Percentiles rank a stretch among this genome's conserved stretches.
Conservation (phyloP, 305 asterid genomes). For the Plantago lanceolata region DNA sequence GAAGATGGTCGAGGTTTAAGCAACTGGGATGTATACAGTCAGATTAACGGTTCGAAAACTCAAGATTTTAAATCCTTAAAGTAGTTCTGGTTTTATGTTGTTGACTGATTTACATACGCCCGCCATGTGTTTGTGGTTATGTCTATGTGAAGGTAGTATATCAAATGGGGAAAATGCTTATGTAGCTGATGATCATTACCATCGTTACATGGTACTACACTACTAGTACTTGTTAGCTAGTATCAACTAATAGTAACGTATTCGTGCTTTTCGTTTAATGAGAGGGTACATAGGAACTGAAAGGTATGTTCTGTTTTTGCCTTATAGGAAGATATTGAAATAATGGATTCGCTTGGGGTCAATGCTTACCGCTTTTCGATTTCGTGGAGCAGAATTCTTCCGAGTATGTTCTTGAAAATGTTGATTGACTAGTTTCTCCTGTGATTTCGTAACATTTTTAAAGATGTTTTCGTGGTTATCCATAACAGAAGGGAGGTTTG, state of each 20-base stretch:
- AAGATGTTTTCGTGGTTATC: too few species aligned
- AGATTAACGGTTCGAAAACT: slow-evolving; percentile 35
- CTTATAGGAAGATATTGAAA: slow-evolving; percentile 46
- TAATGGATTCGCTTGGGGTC: slow-evolving; percentile 62
- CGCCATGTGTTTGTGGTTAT: not conserved
- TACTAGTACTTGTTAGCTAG: slow-evolving; percentile 11
- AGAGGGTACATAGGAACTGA: not conserved
- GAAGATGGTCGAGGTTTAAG: slow-evolving; percentile 28
- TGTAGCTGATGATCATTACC: slow-evolving; percentile 79
- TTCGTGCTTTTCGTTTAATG: not conserved
- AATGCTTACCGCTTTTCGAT: slow-evolving; percentile 74
- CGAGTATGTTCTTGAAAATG: slow-evolving; percentile 35
- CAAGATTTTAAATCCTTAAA: too few species aligned
- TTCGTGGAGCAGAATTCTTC: slow-evolving; percentile 92
- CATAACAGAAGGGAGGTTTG: slow-evolving; percentile 39
- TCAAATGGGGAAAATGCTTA: slow-evolving; percentile 54
- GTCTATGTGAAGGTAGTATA: slow-evolving; percentile 35
- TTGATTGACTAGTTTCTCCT: not conserved
- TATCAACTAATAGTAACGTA: too few species aligned
- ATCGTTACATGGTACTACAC: slow-evolving; percentile 50
- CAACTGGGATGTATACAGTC: slow-evolving; percentile 69
- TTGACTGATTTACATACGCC: not conserved
- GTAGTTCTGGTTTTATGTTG: not conserved
- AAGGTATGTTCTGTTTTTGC: too few species aligned
- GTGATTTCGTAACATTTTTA: too few species aligned